A percentile compares a stretch with the other conserved stretches of the same genome.
These are phyloP conservation scores for Vitis rupestris DNA, from an alignment of 164 flowering plant species.

Conservation along the genomic window DNA sequence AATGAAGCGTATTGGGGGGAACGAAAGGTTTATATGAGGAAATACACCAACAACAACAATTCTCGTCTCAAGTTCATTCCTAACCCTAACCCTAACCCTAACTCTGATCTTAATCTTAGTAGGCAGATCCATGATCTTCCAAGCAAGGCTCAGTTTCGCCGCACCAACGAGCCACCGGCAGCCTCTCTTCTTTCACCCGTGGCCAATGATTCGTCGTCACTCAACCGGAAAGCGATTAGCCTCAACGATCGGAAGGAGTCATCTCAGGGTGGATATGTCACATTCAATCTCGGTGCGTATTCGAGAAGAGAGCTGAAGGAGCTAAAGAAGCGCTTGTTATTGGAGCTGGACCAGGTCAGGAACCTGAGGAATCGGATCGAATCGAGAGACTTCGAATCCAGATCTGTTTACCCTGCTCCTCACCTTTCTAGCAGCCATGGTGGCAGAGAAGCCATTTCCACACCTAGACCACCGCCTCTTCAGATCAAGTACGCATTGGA, in stretches of 20 bases:
- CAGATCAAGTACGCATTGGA: not conserved
- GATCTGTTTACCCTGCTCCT: constrained; percentile 23
- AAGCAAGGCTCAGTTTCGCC: not conserved
- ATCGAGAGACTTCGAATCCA: constrained; percentile 22
- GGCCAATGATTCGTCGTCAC: not conserved
- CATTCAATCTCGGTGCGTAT: constrained; percentile 28
- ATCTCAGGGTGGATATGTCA: constrained; percentile 2
- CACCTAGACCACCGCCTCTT: not conserved
- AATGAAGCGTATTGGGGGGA: constrained; percentile 41
- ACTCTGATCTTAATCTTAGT: constrained; percentile 23
- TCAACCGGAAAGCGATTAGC: not conserved
- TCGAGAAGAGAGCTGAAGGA: constrained; percentile 40
- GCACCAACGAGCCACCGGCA: not conserved
- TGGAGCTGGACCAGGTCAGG: constrained; percentile 48
- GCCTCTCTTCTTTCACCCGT: not conserved
- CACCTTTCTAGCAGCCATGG: not conserved
- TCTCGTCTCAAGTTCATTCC: constrained; percentile 7
- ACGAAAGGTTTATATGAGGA: constrained; percentile 39
- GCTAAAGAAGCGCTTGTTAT: constrained; percentile 36
- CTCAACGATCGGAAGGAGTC: constrained; percentile 1
- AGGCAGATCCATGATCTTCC: constrained; percentile 5
- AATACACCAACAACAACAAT: constrained; percentile 25
- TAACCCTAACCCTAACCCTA: constrained; percentile 26
- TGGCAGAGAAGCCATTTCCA: not conserved
- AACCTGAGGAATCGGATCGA: constrained; percentile 38